Percentiles rank a stretch among this genome's conserved stretches.
phyloP scores from a whole-genome alignment of 2,329 filamentous ascomycete species.

The Fusarium sp. region DNA sequence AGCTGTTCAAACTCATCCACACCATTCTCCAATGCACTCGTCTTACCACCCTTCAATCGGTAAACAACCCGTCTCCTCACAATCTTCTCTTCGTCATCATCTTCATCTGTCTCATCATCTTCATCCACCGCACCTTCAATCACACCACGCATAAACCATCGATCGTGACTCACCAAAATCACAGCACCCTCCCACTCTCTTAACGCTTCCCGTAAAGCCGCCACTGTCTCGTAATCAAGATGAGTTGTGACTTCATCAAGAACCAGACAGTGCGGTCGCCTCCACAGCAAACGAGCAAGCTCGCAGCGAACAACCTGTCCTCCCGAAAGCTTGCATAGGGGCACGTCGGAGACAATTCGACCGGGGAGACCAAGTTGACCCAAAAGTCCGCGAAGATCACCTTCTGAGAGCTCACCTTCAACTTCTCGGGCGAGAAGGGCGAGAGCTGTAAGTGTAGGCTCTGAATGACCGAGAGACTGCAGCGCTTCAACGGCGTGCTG shows the following conservation, averaged over 20 bases:
- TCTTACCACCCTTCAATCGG: constrained; percentile 68
- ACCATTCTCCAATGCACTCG: constrained; percentile 69
- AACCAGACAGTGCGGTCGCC: constrained; percentile 77
- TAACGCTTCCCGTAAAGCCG: constrained; percentile 76
- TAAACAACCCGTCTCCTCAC: constrained; percentile 69
- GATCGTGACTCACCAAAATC: constrained; percentile 83
- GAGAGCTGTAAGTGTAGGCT: constrained; percentile 73
- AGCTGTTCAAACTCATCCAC: constrained; percentile 75
- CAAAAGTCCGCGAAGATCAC: constrained; percentile 75
- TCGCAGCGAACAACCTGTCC: constrained; percentile 79
- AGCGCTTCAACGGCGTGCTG: constrained; percentile 82
- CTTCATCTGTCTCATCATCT: constrained; percentile 55
- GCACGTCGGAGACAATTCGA: constrained; percentile 78
- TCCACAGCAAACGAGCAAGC: constrained; percentile 77
- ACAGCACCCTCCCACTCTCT: constrained; percentile 79
- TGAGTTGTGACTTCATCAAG: constrained; percentile 89
- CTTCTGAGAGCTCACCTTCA: constrained; percentile 69
- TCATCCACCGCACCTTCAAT: constrained; percentile 61
- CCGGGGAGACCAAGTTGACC: constrained; percentile 78
- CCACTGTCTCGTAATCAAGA: constrained; percentile 84
- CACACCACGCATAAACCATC: constrained; percentile 82
- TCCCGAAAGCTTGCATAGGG: constrained; percentile 79
- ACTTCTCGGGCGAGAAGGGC: constrained; percentile 70
- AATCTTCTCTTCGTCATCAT: constrained; percentile 57
- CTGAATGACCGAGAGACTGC: constrained; percentile 64